Conservation (phyloP, 306 rosid genomes). For the Castanospermum australe region DNA sequence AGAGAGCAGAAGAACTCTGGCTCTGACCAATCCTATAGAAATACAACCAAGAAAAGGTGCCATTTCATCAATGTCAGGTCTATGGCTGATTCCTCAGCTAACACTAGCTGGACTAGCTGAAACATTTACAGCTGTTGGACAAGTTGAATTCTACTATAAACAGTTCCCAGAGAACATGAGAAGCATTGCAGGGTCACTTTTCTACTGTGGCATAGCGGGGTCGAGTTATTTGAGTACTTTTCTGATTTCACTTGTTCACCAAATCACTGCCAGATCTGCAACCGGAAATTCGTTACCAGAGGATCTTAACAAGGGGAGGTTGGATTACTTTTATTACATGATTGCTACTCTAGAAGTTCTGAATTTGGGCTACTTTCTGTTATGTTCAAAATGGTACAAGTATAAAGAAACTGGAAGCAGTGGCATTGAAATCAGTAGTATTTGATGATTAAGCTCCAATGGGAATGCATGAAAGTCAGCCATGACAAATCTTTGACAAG, state of each 20-base stretch:
- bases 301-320: too few relatives aligned
- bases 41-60: constrained; percentile 44
- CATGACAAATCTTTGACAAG: too few relatives aligned
- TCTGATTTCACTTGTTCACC: constrained; percentile 41
- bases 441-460: too few relatives aligned
- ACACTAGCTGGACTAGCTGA: constrained; percentile 41
- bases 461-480: too few relatives aligned
- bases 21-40: constrained; percentile 42
- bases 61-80: constrained; percentile 53
- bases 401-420: constrained; percentile 37
- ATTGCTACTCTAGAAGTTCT: constrained; percentile 35
- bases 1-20: constrained; percentile 37
- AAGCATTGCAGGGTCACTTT: constrained; percentile 61
- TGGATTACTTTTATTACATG: constrained; percentile 49
- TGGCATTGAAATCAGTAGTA: constrained; percentile 8
- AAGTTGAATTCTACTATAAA: constrained; percentile 62
- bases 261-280: constrained; percentile 20
- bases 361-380: constrained; percentile 42
- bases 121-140: constrained; percentile 40
- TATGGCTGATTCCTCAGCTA: constrained; percentile 64
- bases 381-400: constrained; percentile 51
- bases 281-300: constrained; percentile 52
- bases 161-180: constrained; percentile 75
- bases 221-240: constrained; percentile 50
- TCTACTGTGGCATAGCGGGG: constrained; percentile 45